These are phyloP conservation scores for Ceratobasidium sp. DNA, from an alignment of 1,284 basidiomycete genomes.

Conservation along the genomic window DNA sequence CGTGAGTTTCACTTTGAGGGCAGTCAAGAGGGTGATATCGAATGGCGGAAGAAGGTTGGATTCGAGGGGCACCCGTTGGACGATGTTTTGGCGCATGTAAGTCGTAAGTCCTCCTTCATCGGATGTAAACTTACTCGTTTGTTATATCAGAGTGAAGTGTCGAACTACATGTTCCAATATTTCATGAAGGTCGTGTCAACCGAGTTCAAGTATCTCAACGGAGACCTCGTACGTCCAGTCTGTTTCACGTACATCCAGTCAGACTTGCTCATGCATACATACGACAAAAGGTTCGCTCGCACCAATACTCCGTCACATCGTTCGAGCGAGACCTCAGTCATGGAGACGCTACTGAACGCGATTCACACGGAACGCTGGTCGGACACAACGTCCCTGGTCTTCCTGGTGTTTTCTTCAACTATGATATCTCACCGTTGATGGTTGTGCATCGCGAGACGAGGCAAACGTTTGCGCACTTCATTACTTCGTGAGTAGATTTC, in stretches of 20 bases:
- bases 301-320: slow-evolving; percentile 94
- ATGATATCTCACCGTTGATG: slow-evolving; percentile 97
- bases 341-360: slow-evolving; percentile 62
- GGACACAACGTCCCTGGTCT: slow-evolving; percentile 84
- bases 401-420: slow-evolving; percentile 91
- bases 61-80: slow-evolving; percentile 84
- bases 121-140: neutral
- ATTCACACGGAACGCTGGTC: slow-evolving; percentile 76
- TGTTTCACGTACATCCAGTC: neutral
- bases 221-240: slow-evolving; percentile 65
- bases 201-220: slow-evolving; percentile 84
- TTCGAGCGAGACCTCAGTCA: slow-evolving; percentile 89
- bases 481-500: slow-evolving; percentile 80
- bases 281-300: slow-evolving; percentile 71
- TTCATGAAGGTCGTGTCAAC: slow-evolving; percentile 98
- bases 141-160: slow-evolving; percentile 64
- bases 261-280: neutral
- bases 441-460: slow-evolving; percentile 91
- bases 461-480: slow-evolving; percentile 96
- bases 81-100: slow-evolving; percentile 70
- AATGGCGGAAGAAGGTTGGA: slow-evolving; percentile 69
- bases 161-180: slow-evolving; percentile 94
- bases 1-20: slow-evolving; percentile 85
- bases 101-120: slow-evolving; percentile 34
- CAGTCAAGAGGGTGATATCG: slow-evolving; percentile 77